Evolutionary conservation across 2,329 filamentous ascomycete genomes (phyloP).

Genomic region (Hymenoscyphus fructigenus): DNA sequence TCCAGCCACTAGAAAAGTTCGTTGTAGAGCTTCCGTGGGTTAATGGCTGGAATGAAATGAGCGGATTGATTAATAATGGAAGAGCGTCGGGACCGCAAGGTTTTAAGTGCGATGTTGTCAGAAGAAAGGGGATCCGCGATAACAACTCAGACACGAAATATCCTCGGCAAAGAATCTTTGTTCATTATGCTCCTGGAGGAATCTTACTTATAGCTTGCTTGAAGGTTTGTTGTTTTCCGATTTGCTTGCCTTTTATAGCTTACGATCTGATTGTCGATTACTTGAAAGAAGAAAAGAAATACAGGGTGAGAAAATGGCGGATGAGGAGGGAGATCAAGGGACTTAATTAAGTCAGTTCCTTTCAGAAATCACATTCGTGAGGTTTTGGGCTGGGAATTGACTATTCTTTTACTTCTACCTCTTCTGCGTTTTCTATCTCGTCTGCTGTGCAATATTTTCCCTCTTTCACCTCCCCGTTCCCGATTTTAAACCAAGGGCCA

Average conservation of each 20-base stretch:
- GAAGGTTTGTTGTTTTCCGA: neutral
- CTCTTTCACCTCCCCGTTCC: conserved; percentile 6
- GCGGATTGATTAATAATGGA: neutral
- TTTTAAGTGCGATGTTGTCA: neutral
- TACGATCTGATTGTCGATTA: neutral
- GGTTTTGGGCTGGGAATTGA: neutral
- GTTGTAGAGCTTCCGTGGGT: neutral
- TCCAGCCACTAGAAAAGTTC: neutral
- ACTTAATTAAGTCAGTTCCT: neutral
- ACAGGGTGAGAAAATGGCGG: neutral
- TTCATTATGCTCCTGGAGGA: neutral
- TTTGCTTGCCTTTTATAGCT: neutral
- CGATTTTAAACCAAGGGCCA: conserved; percentile 29
- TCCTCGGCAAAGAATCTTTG: neutral
- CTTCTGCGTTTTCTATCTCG: conserved; percentile 13
- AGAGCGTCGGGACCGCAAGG: neutral
- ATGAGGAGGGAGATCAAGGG: neutral
- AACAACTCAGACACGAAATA: neutral
- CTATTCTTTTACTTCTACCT: conserved; percentile 7
- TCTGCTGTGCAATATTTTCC: neutral
- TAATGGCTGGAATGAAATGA: neutral
- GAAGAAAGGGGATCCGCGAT: neutral
- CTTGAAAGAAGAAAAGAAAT: neutral
- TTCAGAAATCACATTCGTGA: neutral
- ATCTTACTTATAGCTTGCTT: neutral